A percentile compares a stretch with the other conserved stretches of the same genome.
Evolutionary conservation across 2,329 filamentous ascomycete species (phyloP).

Genomic region (Aspergillus floridensis): DNA sequence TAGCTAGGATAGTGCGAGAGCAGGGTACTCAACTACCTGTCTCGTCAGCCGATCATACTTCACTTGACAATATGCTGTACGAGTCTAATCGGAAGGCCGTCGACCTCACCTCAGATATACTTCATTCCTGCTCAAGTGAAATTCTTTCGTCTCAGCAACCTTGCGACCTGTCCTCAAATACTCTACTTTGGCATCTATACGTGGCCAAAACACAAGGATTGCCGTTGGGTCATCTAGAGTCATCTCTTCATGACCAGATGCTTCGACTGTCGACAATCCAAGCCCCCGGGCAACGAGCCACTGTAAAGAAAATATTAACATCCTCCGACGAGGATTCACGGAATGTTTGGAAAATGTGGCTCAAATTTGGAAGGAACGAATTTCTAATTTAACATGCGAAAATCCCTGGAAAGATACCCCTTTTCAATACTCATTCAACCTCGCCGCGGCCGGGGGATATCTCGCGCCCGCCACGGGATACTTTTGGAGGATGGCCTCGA

Average conservation of each 20-base stretch:
- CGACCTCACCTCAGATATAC: background rate
- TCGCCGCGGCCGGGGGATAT: constrained; percentile 7
- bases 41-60: background rate
- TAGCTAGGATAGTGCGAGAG: background rate
- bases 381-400: background rate
- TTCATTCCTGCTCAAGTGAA: background rate
- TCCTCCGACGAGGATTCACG: background rate
- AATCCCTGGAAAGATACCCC: background rate
- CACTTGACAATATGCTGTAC: background rate
- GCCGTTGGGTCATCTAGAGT: background rate
- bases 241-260: background rate
- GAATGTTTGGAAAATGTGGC: constrained; percentile 4
- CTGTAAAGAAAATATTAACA: background rate
- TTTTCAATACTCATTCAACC: constrained; percentile 7
- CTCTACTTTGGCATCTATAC: constrained; percentile 4
- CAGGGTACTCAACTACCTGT: background rate
- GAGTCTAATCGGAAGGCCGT: background rate
- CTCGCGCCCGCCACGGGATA: constrained; percentile 13
- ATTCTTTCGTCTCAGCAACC: too few relatives aligned
- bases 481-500: constrained; percentile 14
- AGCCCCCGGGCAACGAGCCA: background rate
- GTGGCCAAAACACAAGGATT: background rate
- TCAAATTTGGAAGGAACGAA: background rate
- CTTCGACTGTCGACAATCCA: background rate
- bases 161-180: background rate